Base-by-base conservation (phyloP, 2,329 filamentous ascomycete species). In the Fragosphaeria purpurea region DNA sequence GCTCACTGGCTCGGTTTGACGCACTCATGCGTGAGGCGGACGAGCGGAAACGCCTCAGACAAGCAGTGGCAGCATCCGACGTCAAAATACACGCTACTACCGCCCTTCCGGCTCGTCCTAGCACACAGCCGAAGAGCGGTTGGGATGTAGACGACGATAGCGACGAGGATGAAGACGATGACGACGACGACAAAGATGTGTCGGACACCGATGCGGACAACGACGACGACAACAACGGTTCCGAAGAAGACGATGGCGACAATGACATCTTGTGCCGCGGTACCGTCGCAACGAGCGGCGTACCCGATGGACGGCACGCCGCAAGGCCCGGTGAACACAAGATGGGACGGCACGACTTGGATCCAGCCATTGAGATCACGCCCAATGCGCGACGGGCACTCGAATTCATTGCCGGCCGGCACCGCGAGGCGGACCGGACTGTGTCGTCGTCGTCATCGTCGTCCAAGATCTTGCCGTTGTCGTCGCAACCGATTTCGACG, bases 11-110 rank as follows among this genome's bases (percentile, higher is more conserved):
- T 8, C 72, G 79, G 30, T 85, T 84, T 49, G 81, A 84, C 48
- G 80, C 80, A 4, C 62, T 85, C 42, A 84, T 85, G 81, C 69
- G 72, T 30, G 77, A 83, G 56, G 69, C 69, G 22, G 81, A 84
- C 40, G 70, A 74, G 51, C 74, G 71, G 47, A 47, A 46, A 7
- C 53, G 56, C 0, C 66, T 70, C 50, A 67, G 67, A 57, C 67
- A 67, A 46, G 66, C 66, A 33, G 66, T 70, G 41, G 64, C 67
- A 7, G 59, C 62, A 1, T 43, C 54, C 1, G 52, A 53, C 5
- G 47, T 30, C 60, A 60, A 47, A 52, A 54, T 31, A 55, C 56
- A 48, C 10, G 31, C 8, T 50, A 64, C 8, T 50, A 64, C 48
- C 30, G 47, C 31, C 50, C 35, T 53, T 8, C 12, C 41, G 4